Percentiles rank a stretch among this genome's conserved stretches.
These are phyloP conservation scores for Penicillium cosmopolitanum DNA, from an alignment of 495 filamentous ascomycete species.

Conservation along the genomic window DNA sequence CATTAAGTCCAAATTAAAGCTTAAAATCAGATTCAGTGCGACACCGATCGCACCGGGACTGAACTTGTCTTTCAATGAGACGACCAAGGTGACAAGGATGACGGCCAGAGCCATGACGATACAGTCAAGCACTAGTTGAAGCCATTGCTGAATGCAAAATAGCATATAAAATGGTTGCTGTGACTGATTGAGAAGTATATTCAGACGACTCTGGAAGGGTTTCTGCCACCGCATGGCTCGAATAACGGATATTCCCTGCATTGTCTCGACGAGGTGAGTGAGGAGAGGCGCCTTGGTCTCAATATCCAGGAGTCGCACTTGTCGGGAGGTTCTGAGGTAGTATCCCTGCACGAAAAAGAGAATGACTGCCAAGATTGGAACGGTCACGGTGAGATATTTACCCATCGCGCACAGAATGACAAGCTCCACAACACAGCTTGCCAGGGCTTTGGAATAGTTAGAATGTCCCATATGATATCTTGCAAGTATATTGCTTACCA, in stretches of 20 bases:
- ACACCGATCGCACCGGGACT: constrained; percentile 50
- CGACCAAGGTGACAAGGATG: constrained; percentile 56
- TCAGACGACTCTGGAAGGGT: constrained; percentile 23
- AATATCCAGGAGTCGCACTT: constrained; percentile 39
- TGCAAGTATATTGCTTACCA: not conserved
- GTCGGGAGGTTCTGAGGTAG: not conserved
- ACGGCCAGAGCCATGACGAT: constrained; percentile 42
- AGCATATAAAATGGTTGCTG: constrained; percentile 58
- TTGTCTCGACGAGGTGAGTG: constrained; percentile 67
- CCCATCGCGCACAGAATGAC: not conserved
- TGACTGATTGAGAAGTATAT: constrained; percentile 60
- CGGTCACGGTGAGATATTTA: not conserved
- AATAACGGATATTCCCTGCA: constrained; percentile 68
- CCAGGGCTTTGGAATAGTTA: not conserved
- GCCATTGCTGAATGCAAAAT: constrained; percentile 69
- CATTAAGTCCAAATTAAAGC: constrained; percentile 33
- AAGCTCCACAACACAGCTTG: not conserved
- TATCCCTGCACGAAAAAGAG: not conserved
- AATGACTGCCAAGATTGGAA: not conserved
- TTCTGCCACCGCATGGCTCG: constrained; percentile 64
- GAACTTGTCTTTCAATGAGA: constrained; percentile 1
- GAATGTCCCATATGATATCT: not conserved
- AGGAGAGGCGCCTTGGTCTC: constrained; percentile 66
- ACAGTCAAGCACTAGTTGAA: constrained; percentile 63
- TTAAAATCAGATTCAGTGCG: constrained; percentile 60